These are phyloP conservation scores for Apiospora saccharicola DNA, from an alignment of 2,329 filamentous ascomycete genomes.

Conservation along the genomic window DNA sequence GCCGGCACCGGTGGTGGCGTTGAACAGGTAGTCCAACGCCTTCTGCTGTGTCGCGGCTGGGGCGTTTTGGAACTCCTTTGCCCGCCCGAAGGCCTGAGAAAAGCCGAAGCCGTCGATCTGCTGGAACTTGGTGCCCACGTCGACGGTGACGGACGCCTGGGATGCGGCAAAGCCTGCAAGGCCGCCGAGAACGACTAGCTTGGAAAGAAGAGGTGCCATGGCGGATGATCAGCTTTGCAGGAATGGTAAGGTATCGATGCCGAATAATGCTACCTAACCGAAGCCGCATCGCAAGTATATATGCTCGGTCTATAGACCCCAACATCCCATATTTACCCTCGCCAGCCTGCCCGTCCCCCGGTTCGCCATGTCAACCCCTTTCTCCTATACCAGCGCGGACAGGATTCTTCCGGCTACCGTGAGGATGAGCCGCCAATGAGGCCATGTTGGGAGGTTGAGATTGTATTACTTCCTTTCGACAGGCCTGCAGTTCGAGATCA, in stretches of 20 bases:
- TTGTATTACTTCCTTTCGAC: background rate
- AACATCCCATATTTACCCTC: background rate
- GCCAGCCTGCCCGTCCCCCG: background rate
- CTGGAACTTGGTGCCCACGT: conserved; percentile 40
- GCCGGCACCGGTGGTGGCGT: conserved; percentile 53
- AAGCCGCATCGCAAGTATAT: background rate
- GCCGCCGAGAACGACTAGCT: conserved; percentile 1
- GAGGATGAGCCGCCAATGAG: background rate
- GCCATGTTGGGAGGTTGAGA: background rate
- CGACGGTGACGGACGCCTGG: conserved; percentile 39
- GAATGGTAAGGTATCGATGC: background rate
- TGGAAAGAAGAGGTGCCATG: conserved; percentile 7
- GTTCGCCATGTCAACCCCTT: background rate
- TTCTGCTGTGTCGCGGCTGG: conserved; percentile 41
- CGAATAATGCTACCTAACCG: background rate
- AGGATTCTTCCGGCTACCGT: background rate
- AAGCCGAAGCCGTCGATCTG: conserved; percentile 57
- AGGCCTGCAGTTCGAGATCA: background rate
- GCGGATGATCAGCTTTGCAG: background rate
- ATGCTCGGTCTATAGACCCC: background rate
- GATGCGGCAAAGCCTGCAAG: conserved; percentile 24
- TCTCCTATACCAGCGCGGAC: background rate
- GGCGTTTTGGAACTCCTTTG: conserved; percentile 48
- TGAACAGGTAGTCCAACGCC: conserved; percentile 55
- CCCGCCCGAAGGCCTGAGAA: conserved; percentile 56